A percentile compares a stretch with the other conserved stretches of the same genome.
These are phyloP conservation scores for Micractinium conductrix DNA, from an alignment of 139 green algal species.

Conservation along the genomic window DNA sequence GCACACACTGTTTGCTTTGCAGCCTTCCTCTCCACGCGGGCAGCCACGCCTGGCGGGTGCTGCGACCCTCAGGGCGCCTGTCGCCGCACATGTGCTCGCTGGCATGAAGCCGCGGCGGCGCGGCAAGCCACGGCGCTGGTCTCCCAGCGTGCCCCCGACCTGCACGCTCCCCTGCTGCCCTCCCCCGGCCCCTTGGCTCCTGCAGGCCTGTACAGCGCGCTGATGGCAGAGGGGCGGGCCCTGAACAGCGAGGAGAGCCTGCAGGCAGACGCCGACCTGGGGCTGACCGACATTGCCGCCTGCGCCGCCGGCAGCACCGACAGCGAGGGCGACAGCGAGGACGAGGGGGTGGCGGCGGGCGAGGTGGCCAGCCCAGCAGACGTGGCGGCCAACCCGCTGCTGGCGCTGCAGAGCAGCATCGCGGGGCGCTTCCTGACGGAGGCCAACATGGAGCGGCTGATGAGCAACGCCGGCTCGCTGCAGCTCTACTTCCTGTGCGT, in stretches of 20 bases:
- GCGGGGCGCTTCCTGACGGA: slow-evolving; percentile 26
- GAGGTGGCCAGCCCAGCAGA: not conserved
- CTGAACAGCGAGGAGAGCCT: slow-evolving; percentile 30
- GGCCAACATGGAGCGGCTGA: slow-evolving; percentile 31
- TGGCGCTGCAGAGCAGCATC: slow-evolving; percentile 23
- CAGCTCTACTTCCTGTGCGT: slow-evolving; percentile 44
- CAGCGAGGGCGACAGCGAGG: not conserved
- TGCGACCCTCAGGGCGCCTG: not conserved
- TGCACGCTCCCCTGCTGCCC: too few relatives aligned
- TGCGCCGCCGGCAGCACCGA: not conserved
- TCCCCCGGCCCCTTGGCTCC: not conserved
- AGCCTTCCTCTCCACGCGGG: too few relatives aligned
- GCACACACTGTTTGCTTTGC: too few relatives aligned
- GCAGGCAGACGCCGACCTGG: slow-evolving; percentile 24
- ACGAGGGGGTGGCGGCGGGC: slow-evolving; percentile 1
- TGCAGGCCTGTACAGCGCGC: slow-evolving; percentile 36
- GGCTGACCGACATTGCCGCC: not conserved
- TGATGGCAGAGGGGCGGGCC: slow-evolving; percentile 26
- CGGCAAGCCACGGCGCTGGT: too few relatives aligned
- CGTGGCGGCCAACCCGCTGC: slow-evolving; percentile 22
- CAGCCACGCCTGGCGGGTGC: not conserved
- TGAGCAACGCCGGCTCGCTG: slow-evolving; percentile 50
- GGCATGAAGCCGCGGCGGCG: too few relatives aligned
- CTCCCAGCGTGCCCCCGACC: too few relatives aligned
- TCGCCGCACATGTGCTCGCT: not conserved